phyloP scores from a whole-genome alignment of 208 protist species.

The Leishmania guyanensis region DNA sequence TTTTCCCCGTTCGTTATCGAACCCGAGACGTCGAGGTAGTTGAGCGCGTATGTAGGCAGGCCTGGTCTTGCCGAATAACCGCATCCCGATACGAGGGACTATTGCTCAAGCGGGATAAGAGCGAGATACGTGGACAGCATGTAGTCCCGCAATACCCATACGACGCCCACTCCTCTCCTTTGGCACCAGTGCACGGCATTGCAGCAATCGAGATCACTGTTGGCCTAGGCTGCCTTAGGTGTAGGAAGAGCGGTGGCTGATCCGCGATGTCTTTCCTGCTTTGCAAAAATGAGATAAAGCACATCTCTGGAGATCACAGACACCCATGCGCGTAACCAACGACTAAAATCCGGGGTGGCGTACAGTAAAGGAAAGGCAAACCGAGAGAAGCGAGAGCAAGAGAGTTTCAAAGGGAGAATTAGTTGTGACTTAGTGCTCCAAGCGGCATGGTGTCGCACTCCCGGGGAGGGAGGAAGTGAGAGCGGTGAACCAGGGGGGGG shows the following conservation, averaged over 20 bases:
- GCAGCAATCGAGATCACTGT: not conserved
- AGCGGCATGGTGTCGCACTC: not conserved
- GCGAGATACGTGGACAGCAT: not conserved
- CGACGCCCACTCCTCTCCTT: not conserved
- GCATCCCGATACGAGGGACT: not conserved
- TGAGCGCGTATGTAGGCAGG: not conserved
- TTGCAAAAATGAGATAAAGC: not conserved
- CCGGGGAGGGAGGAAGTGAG: not conserved
- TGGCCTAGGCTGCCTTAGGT: not conserved
- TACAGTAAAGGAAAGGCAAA: not conserved
- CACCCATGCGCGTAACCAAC: not conserved
- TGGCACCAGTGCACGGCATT: not conserved
- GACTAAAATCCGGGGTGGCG: not conserved
- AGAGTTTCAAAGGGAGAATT: not conserved
- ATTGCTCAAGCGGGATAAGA: not conserved
- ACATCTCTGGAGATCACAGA: not conserved
- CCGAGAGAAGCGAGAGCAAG: slow-evolving; percentile 2
- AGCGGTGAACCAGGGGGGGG: not conserved
- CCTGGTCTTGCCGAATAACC: not conserved
- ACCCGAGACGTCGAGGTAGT: not conserved
- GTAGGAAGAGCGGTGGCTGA: not conserved
- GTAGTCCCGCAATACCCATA: not conserved
- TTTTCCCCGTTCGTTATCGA: not conserved
- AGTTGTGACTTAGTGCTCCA: not conserved
- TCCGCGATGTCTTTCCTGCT: not conserved